Evolutionary conservation across 257 asterid species (phyloP).

Genomic region (Scutellaria galericulata): DNA sequence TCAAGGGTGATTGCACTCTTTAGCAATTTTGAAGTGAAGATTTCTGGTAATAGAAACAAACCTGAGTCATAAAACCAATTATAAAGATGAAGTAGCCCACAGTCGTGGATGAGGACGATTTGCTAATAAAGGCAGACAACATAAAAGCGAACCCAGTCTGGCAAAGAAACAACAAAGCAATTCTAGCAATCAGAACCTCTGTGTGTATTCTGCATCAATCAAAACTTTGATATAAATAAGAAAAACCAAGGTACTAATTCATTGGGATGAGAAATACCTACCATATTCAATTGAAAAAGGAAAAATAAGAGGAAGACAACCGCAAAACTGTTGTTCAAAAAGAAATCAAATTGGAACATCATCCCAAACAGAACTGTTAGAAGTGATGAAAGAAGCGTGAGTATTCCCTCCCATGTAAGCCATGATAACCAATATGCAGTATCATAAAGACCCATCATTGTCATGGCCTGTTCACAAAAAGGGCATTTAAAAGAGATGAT

Average conservation of each 20-base stretch:
- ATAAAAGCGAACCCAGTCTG: conserved; percentile 86
- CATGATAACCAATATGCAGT: conserved; percentile 94
- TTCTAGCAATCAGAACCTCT: conserved; percentile 28
- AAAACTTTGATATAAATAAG: conserved; percentile 14
- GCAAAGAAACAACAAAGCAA: conserved; percentile 35
- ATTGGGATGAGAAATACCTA: conserved; percentile 43
- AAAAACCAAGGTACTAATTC: conserved; percentile 7
- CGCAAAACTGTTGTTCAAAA: conserved; percentile 71
- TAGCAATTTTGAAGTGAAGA: conserved; percentile 28
- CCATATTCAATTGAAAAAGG: conserved; percentile 90
- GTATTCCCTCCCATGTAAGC: conserved; percentile 89
- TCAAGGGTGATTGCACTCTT: conserved; percentile 21
- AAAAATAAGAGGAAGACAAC: conserved; percentile 79
- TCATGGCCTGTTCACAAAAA: conserved; percentile 70
- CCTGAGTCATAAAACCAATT: conserved; percentile 87
- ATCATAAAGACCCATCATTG: conserved; percentile 97
- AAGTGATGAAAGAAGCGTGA: conserved; percentile 69
- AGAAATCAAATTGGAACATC: conserved; percentile 93
- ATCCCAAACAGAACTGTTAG: conserved; percentile 84
- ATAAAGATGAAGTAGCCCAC: conserved; percentile 73
- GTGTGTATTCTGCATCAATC: conserved; percentile 4
- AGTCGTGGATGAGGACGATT: conserved; percentile 79
- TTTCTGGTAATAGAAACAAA: conserved; percentile 38
- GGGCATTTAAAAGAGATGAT: conserved; percentile 25
- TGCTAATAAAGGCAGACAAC: conserved; percentile 76